Percentiles rank a stretch among this genome's conserved stretches.
These are phyloP conservation scores for Nicotiana sylvestris DNA, from an alignment of 257 asterid genomes.

Conservation along the genomic window DNA sequence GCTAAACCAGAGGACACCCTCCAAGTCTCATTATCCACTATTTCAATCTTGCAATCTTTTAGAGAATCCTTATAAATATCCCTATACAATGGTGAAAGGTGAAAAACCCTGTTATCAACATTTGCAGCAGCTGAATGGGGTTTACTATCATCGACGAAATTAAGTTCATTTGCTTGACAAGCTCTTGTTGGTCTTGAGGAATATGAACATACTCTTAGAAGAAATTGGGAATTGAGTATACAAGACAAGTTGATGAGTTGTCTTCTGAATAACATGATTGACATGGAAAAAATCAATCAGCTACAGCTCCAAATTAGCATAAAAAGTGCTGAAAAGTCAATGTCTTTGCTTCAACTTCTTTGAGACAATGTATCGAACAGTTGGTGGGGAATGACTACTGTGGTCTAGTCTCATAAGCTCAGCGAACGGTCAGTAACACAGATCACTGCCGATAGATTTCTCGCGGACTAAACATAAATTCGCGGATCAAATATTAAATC, in stretches of 20 bases:
- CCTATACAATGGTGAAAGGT: conserved; percentile 51
- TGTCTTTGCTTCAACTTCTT: not conserved
- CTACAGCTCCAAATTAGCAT: not conserved
- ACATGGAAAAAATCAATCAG: not conserved
- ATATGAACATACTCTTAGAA: not conserved
- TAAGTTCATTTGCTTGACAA: not conserved
- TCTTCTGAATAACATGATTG: not conserved
- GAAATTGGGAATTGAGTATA: not conserved
- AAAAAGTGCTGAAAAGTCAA: conserved; percentile 8
- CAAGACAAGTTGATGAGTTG: not conserved
- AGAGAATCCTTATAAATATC: conserved; percentile 18
- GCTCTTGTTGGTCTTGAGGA: conserved; percentile 2
- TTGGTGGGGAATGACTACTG: not conserved
- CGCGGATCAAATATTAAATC: too few species aligned
- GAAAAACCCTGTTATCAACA: conserved; percentile 30
- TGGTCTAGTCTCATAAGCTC: not conserved
- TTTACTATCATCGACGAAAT: not conserved
- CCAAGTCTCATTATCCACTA: conserved; percentile 66
- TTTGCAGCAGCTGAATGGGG: conserved; percentile 12
- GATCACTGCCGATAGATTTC: not conserved
- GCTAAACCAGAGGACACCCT: conserved; percentile 58
- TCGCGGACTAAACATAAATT: too few species aligned
- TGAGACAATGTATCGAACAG: conserved; percentile 33
- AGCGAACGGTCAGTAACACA: not conserved
- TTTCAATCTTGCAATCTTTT: conserved; percentile 45